Conservation (phyloP, 78 protist species). For the Chrysochromulina parva region DNA sequence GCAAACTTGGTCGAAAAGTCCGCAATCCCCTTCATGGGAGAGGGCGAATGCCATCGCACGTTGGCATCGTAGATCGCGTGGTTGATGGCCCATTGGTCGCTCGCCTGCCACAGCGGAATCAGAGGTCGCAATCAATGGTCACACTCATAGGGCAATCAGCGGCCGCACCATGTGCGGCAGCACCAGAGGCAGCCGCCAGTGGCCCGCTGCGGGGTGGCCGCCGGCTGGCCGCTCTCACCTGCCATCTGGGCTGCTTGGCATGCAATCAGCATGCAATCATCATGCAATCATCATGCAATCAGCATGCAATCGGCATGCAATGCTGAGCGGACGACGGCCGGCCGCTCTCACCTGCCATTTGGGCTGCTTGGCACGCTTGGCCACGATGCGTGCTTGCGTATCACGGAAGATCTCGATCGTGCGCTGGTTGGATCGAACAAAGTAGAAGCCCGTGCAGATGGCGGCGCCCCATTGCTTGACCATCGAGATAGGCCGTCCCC, state of each 20-base stretch:
- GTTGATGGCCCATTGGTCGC: constrained; percentile 22
- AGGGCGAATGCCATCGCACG: background rate
- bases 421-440: background rate
- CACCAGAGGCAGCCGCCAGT: too few species aligned
- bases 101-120: background rate
- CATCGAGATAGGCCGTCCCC: background rate
- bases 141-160: too few species aligned
- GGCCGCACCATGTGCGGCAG: too few species aligned
- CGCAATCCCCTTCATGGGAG: background rate
- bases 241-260: background rate
- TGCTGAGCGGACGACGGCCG: too few species aligned
- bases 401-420: background rate
- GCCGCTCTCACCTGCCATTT: background rate
- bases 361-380: background rate
- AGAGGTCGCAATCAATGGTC: too few species aligned
- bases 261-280: background rate
- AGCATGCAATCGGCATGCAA: too few species aligned
- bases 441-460: constrained; percentile 19
- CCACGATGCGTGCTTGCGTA: background rate
- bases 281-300: too few species aligned
- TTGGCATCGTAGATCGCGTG: background rate
- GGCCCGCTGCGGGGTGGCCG: too few species aligned
- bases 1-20: background rate
- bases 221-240: background rate
- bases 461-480: constrained; percentile 25